Evolutionary conservation across 2,329 filamentous ascomycete genomes (phyloP).

Genomic region (Aspergillus fijiensis): DNA sequence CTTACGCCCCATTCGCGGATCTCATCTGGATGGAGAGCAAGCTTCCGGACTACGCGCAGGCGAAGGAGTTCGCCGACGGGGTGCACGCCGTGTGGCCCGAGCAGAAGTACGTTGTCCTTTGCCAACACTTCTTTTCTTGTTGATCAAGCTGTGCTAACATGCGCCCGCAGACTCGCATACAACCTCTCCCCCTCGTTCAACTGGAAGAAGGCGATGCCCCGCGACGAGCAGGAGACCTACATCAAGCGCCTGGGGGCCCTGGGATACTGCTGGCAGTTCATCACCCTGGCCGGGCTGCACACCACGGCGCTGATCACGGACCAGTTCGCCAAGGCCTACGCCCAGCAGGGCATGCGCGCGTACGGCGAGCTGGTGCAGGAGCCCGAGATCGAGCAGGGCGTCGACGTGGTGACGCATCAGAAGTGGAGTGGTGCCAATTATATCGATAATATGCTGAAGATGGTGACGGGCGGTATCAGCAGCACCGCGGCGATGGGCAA

Average conservation of each 20-base stretch:
- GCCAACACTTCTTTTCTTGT: background rate
- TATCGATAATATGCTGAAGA: constrained; percentile 91
- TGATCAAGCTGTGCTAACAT: no score
- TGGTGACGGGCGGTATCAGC: constrained; percentile 91
- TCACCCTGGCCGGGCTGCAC: constrained; percentile 96
- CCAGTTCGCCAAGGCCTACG: constrained; percentile 80
- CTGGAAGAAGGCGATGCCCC: constrained; percentile 96
- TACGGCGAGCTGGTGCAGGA: constrained; percentile 98
- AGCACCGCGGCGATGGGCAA: constrained; percentile 95
- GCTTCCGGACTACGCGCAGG: constrained; percentile 86
- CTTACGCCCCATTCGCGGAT: constrained; percentile 90
- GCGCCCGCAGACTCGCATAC: constrained; percentile 72
- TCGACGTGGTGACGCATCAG: constrained; percentile 98
- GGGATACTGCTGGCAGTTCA: constrained; percentile 99
- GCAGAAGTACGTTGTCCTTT: constrained; percentile 70
- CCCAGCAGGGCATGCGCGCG: constrained; percentile 83
- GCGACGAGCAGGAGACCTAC: constrained; percentile 92
- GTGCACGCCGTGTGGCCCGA: constrained; percentile 94
- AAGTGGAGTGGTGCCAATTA: constrained; percentile 98
- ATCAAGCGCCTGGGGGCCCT: constrained; percentile 82
- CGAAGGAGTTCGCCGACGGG: constrained; percentile 86
- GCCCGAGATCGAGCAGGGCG: constrained; percentile 85
- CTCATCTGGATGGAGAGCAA: constrained; percentile 99
- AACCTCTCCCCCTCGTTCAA: constrained; percentile 99
- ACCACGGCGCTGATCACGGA: constrained; percentile 91